These are phyloP conservation scores for Serendipita indica DNA, from an alignment of 768 basidiomycete genomes.

Conservation along the genomic window DNA sequence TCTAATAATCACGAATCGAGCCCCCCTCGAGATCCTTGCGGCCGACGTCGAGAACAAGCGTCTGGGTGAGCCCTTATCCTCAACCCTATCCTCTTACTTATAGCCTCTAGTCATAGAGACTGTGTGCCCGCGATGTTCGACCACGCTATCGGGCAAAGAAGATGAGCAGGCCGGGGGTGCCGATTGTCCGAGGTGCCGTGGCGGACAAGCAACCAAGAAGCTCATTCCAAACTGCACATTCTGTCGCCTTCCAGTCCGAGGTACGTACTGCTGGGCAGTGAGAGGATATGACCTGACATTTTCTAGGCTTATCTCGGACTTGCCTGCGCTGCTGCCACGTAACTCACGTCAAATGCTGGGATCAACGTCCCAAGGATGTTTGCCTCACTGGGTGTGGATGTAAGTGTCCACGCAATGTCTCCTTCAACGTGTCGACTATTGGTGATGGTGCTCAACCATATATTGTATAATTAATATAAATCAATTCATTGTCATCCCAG, in stretches of 20 bases:
- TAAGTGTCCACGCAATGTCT: neutral
- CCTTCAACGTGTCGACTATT: neutral
- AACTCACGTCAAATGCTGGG: conserved; percentile 3
- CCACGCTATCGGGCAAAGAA: too few relatives aligned
- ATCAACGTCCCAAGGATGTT: neutral
- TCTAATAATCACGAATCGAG: neutral
- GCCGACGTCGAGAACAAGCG: neutral
- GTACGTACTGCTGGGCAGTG: neutral
- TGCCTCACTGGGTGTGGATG: conserved; percentile 4
- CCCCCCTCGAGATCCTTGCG: neutral
- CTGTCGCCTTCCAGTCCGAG: neutral
- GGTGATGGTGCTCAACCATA: too few relatives aligned
- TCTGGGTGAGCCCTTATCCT: neutral
- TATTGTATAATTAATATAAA: too few relatives aligned
- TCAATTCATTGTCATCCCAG: too few relatives aligned
- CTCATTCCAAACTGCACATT: neutral
- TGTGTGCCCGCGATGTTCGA: neutral
- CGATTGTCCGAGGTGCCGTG: neutral
- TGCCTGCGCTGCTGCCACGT: neutral
- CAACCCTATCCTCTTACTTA: neutral
- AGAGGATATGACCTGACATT: neutral
- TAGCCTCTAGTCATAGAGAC: neutral
- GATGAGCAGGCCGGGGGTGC: too few relatives aligned
- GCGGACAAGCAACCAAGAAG: neutral
- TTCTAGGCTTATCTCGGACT: conserved; percentile 1